These are phyloP conservation scores for Gentiana straminea DNA, from an alignment of 257 asterid species.

Conservation along the genomic window DNA sequence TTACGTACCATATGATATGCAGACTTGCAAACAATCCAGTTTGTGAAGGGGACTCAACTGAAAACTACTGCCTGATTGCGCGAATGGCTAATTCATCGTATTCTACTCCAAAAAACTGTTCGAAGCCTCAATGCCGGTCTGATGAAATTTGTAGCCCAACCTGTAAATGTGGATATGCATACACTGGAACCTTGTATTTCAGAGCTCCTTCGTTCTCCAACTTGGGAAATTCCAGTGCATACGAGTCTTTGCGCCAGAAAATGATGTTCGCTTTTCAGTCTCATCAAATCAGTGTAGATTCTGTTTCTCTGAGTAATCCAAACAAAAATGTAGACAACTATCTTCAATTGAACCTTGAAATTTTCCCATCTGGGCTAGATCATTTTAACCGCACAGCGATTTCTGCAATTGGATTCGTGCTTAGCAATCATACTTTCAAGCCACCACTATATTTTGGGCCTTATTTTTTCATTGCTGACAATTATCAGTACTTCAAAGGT, in stretches of 20 bases:
- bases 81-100: constrained; percentile 23
- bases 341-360: constrained; percentile 34
- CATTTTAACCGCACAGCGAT: constrained; percentile 55
- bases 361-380: constrained; percentile 54
- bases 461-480: constrained; percentile 33
- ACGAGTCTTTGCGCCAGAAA: constrained; percentile 21
- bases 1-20: constrained; percentile 11
- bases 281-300: constrained; percentile 52
- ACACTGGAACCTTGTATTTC: constrained; percentile 49
- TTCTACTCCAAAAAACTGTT: constrained; percentile 53
- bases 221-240: constrained; percentile 42
- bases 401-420: constrained; percentile 40
- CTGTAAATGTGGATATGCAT: constrained; percentile 71
- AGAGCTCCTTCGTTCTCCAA: constrained; percentile 71
- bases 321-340: constrained; percentile 34
- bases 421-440: constrained; percentile 82
- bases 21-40: constrained; percentile 68
- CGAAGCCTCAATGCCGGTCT: constrained; percentile 25
- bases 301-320: constrained; percentile 56
- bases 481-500: constrained; percentile 46
- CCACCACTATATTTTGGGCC: constrained; percentile 71
- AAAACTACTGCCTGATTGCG: constrained; percentile 33
- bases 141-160: constrained; percentile 47
- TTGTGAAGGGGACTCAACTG: constrained; percentile 30
- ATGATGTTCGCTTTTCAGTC: constrained; percentile 37